A percentile compares a stretch with the other conserved stretches of the same genome.
Evolutionary conservation across 2,329 filamentous ascomycete species (phyloP).

Genomic region (Penicillium sp.): DNA sequence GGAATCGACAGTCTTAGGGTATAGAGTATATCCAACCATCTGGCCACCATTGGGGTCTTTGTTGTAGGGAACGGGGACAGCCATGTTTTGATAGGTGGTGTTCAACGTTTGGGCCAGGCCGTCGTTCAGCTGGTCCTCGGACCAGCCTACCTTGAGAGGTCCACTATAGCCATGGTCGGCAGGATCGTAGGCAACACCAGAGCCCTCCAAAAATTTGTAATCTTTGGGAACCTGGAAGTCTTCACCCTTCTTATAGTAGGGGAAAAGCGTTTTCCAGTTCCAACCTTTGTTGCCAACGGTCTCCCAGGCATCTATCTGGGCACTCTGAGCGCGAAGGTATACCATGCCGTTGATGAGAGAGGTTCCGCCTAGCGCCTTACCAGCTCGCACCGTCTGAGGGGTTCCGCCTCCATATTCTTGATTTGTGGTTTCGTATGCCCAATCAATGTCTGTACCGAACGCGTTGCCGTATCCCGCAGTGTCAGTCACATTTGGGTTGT

Average conservation of each 20-base stretch:
- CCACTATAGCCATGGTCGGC: slow-evolving; percentile 32
- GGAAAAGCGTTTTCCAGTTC: slow-evolving; percentile 36
- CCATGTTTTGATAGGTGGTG: slow-evolving; percentile 35
- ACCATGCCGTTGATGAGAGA: slow-evolving; percentile 50
- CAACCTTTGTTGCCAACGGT: slow-evolving; percentile 33
- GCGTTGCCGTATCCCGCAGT: slow-evolving; percentile 27
- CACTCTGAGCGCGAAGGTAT: slow-evolving; percentile 40
- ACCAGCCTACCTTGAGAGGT: slow-evolving; percentile 32
- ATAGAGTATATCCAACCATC: slow-evolving; percentile 50
- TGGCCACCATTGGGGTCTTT: slow-evolving; percentile 48
- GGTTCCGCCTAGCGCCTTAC: slow-evolving; percentile 49
- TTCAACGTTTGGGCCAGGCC: slow-evolving; percentile 22
- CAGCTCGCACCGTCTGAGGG: slow-evolving; percentile 39
- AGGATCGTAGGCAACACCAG: slow-evolving; percentile 29
- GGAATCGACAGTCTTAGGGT: slow-evolving; percentile 48
- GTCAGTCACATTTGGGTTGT: slow-evolving; percentile 35
- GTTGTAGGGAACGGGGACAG: slow-evolving; percentile 41
- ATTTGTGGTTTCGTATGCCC: slow-evolving; percentile 43
- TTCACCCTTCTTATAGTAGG: slow-evolving; percentile 36
- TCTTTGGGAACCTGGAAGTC: slow-evolving; percentile 25
- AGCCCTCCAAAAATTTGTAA: slow-evolving; percentile 20
- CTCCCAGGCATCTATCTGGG: slow-evolving; percentile 45
- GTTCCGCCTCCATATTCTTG: slow-evolving; percentile 42
- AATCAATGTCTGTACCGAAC: slow-evolving; percentile 45
- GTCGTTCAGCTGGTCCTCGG: slow-evolving; percentile 22